A percentile compares a stretch with the other conserved stretches of the same genome.
Evolutionary conservation across 2,329 filamentous ascomycete species (phyloP).

Genomic region (Teratosphaeriaceae sp.): DNA sequence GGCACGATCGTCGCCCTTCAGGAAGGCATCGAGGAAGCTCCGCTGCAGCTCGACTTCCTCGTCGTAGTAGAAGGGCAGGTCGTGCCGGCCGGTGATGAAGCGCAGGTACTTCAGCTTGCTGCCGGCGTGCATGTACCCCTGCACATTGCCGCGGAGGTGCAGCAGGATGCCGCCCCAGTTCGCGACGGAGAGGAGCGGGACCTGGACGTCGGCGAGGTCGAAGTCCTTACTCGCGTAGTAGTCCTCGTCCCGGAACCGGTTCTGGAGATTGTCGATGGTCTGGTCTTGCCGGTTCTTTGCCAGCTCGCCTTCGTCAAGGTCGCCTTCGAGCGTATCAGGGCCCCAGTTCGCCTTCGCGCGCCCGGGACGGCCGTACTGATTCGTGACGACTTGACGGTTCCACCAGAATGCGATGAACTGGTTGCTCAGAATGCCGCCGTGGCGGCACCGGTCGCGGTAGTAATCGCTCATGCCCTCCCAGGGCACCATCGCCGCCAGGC

Average conservation of each 20-base stretch:
- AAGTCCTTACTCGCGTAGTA: constrained; percentile 64
- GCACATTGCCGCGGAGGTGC: constrained; percentile 62
- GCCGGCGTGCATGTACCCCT: constrained; percentile 57
- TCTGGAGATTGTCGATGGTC: constrained; percentile 39
- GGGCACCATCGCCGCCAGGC: constrained; percentile 36
- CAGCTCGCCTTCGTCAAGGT: constrained; percentile 48
- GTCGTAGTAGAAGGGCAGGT: constrained; percentile 65
- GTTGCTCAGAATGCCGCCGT: constrained; percentile 35
- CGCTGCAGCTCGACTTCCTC: constrained; percentile 62
- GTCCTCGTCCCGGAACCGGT: constrained; percentile 54
- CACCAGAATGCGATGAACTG: constrained; percentile 57
- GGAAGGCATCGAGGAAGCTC: constrained; percentile 63
- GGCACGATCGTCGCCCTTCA: constrained; percentile 57
- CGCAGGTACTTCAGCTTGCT: constrained; percentile 63
- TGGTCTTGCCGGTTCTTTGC: constrained; percentile 39
- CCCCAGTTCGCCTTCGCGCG: constrained; percentile 47
- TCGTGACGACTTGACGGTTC: constrained; percentile 58
- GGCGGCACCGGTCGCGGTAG: constrained; percentile 40
- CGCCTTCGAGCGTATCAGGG: constrained; percentile 50
- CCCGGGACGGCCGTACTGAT: constrained; percentile 56
- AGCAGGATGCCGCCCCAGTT: constrained; percentile 68
- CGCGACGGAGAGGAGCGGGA: constrained; percentile 59
- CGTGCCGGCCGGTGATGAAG: constrained; percentile 63
- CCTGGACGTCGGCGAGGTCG: constrained; percentile 57
- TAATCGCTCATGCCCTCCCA: constrained; percentile 43